phyloP scores from a whole-genome alignment of 2,329 filamentous ascomycete species.

The Fusarium metavorans region DNA sequence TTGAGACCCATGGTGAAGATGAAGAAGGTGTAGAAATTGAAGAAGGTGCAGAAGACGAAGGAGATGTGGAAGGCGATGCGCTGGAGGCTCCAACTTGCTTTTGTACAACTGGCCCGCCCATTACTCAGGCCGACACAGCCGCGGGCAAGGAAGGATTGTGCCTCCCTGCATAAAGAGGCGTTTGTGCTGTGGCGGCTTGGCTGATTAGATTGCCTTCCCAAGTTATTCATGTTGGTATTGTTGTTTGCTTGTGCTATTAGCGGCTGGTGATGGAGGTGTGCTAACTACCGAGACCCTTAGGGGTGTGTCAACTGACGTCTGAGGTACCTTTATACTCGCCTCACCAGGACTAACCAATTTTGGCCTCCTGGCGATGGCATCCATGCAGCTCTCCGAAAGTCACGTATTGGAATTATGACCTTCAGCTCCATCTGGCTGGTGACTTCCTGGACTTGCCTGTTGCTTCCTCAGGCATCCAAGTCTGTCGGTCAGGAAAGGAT shows the following conservation, averaged over 20 bases:
- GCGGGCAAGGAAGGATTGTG: not conserved
- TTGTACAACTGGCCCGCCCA: not conserved
- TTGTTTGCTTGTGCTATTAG: not conserved
- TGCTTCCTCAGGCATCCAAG: not conserved
- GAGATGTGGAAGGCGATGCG: not conserved
- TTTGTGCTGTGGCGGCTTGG: not conserved
- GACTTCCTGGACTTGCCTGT: not conserved
- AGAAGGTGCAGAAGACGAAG: not conserved
- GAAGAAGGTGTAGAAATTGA: not conserved
- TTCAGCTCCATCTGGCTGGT: not conserved
- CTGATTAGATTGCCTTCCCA: not conserved
- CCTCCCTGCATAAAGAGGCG: not conserved
- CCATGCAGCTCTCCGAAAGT: not conserved
- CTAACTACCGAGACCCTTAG: not conserved
- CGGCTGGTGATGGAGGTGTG: not conserved
- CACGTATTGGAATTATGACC: not conserved
- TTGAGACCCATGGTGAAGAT: not conserved
- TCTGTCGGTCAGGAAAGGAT: not conserved
- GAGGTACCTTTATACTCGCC: not conserved
- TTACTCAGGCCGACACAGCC: not conserved
- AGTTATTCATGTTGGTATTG: not conserved
- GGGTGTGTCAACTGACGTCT: not conserved
- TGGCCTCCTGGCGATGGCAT: not conserved
- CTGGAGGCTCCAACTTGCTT: not conserved
- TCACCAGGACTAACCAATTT: not conserved